Conservation (phyloP, 73 alveolate genomes). For the Uronychia binucleata region DNA sequence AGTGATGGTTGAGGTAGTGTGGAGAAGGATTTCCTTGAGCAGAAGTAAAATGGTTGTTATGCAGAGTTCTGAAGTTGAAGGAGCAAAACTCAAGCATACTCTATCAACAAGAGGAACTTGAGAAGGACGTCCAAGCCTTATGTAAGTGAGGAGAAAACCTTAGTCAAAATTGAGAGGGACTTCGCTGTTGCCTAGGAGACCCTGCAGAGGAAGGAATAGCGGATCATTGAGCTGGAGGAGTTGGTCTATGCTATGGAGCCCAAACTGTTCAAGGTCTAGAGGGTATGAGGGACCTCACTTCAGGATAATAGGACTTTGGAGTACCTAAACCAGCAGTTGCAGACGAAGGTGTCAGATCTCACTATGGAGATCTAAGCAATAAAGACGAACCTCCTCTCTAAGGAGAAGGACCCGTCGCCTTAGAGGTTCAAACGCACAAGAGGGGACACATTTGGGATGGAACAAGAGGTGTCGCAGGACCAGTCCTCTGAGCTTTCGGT, state of each 20-base stretch:
- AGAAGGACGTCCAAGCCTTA: neutral
- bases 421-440: no score
- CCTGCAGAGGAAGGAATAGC: neutral
- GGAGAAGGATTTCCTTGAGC: neutral
- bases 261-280: neutral
- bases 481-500: no score
- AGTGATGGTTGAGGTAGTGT: no score
- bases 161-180: neutral
- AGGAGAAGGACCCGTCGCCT: no score
- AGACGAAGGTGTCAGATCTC: neutral
- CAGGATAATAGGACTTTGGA: neutral
- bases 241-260: neutral
- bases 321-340: neutral
- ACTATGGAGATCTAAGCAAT: neutral
- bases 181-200: neutral
- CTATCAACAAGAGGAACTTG: neutral
- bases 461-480: no score
- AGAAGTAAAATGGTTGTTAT: neutral
- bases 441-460: no score
- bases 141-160: neutral
- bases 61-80: neutral
- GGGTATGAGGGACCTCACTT: neutral
- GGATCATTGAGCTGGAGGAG: neutral
- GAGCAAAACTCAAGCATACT: neutral
- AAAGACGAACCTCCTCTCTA: neutral